Conservation (phyloP, 2,329 filamentous ascomycete species). For the Aspergillus proliferans region DNA sequence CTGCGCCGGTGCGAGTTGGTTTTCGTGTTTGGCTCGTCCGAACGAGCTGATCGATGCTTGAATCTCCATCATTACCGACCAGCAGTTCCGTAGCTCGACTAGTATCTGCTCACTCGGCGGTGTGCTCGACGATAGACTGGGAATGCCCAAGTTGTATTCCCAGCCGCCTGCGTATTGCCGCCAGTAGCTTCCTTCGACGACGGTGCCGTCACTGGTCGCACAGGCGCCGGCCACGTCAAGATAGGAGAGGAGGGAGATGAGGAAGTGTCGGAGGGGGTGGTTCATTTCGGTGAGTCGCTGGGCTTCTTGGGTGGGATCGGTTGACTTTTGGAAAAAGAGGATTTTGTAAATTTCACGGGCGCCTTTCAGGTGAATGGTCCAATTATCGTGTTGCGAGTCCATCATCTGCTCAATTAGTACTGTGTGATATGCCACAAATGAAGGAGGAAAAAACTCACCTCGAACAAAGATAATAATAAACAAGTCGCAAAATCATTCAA, state of each 20-base stretch:
- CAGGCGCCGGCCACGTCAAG: conserved; percentile 36
- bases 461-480: conserved; percentile 28
- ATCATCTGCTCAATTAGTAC: conserved; percentile 25
- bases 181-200: conserved; percentile 36
- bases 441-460: conserved; percentile 16
- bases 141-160: conserved; percentile 32
- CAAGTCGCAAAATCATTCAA: conserved; percentile 31
- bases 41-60: conserved; percentile 27
- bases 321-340: conserved; percentile 22
- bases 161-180: conserved; percentile 32
- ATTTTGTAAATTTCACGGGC: conserved; percentile 33
- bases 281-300: conserved; percentile 25
- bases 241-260: conserved; percentile 35
- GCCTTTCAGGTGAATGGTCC: conserved; percentile 35
- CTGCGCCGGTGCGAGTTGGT: conserved; percentile 21
- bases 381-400: conserved; percentile 33
- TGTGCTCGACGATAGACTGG: conserved; percentile 19
- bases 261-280: conserved; percentile 30
- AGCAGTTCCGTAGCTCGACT: conserved; percentile 23
- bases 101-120: conserved; percentile 17
- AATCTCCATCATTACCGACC: conserved; percentile 31
- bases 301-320: conserved; percentile 19
- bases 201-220: conserved; percentile 31
- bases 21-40: conserved; percentile 25
- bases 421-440: neutral